These are phyloP conservation scores for Hyaloscypha finlandica DNA, from an alignment of 495 filamentous ascomycete species.

Conservation along the genomic window DNA sequence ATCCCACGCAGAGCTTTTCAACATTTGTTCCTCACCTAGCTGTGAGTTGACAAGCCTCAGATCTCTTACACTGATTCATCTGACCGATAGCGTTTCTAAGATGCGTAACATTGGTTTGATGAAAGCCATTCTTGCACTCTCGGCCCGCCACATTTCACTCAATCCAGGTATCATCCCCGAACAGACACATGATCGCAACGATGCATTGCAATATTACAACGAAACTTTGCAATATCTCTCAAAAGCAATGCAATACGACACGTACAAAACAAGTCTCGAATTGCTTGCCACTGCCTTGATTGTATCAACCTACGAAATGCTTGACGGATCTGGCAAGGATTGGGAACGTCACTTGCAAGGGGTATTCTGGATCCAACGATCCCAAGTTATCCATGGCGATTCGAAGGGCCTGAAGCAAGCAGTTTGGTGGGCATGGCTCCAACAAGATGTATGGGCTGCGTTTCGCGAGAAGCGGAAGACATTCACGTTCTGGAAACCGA, in stretches of 20 bases:
- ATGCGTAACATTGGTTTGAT: slow-evolving; percentile 34
- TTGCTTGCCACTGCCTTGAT: slow-evolving; percentile 38
- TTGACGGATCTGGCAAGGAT: slow-evolving; percentile 22
- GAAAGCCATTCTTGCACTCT: slow-evolving; percentile 37
- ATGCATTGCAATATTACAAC: slow-evolving; percentile 40
- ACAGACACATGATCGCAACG: slow-evolving; percentile 21
- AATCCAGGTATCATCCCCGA: slow-evolving; percentile 2
- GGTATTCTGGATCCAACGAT: slow-evolving; percentile 42
- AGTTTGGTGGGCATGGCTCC: slow-evolving; percentile 44
- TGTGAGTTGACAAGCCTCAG: neutral
- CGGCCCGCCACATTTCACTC: slow-evolving; percentile 32
- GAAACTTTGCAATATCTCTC: slow-evolving; percentile 42
- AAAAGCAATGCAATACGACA: slow-evolving; percentile 36
- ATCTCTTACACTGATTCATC: neutral
- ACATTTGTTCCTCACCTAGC: slow-evolving; percentile 36
- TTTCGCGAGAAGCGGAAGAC: slow-evolving; percentile 33
- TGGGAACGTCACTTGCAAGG: slow-evolving; percentile 39
- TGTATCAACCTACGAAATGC: slow-evolving; percentile 39
- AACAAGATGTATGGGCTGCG: slow-evolving; percentile 38
- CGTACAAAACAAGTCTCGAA: slow-evolving; percentile 37
- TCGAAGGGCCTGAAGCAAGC: slow-evolving; percentile 38
- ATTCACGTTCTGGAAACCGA: slow-evolving; percentile 33
- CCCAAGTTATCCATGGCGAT: slow-evolving; percentile 40
- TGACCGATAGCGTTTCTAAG: neutral
- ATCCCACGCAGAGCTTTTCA: slow-evolving; percentile 34